phyloP scores from a whole-genome alignment of 306 rosid genomes.

The Cucurbita maxima region DNA sequence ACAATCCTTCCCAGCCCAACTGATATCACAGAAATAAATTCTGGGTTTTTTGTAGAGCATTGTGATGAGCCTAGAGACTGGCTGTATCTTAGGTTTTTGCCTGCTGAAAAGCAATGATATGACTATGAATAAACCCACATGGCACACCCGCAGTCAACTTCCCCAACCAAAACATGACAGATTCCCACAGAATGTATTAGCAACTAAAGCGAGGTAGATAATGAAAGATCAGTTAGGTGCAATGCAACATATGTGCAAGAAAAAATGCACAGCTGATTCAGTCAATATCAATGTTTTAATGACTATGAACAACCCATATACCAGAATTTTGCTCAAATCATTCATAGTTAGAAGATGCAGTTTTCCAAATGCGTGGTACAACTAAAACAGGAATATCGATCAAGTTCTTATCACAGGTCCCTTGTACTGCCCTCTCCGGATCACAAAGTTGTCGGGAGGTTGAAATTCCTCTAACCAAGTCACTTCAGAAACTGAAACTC shows the following conservation, averaged over 20 bases:
- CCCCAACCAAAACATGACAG: background rate
- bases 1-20: background rate
- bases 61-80: background rate
- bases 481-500: constrained; percentile 36
- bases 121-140: background rate
- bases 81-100: background rate
- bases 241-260: background rate
- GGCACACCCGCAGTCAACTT: background rate
- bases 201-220: background rate
- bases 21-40: background rate
- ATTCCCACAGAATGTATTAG: background rate
- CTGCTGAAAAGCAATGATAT: background rate
- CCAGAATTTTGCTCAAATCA: constrained; percentile 24
- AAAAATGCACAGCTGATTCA: background rate
- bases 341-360: constrained; percentile 25
- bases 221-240: background rate
- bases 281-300: background rate
- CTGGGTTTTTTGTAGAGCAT: background rate
- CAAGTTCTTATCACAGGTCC: constrained; percentile 86
- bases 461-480: constrained; percentile 80
- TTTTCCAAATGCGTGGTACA: constrained; percentile 18
- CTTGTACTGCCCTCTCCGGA: constrained; percentile 76
- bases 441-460: constrained; percentile 77
- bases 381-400: constrained; percentile 18
- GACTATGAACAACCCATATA: constrained; percentile 28